Evolutionary conservation across 2,329 filamentous ascomycete genomes (phyloP), one percentile per base, ranked within the genome.

Genomic region (Byssothecium circinans): DNA sequence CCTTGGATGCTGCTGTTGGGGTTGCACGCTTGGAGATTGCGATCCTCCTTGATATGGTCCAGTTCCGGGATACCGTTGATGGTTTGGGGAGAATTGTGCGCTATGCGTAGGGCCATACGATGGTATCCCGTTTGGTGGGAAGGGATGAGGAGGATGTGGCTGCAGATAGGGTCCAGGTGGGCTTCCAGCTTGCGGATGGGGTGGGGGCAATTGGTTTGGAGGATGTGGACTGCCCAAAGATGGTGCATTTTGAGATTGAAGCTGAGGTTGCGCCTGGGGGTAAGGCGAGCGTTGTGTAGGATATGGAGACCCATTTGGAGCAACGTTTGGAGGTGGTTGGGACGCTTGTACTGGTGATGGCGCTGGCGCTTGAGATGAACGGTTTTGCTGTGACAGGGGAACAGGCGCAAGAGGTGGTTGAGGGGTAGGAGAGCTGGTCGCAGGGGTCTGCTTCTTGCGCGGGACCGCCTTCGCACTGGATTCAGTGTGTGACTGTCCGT

Each of bases 211-310:
- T 25, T 56, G 57, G 32, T 58, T 45, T n/a, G 45, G 48, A 11
- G 41, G 30, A 22, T 50, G 61, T 12, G 62, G 59, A 34, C 54
- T 59, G 10, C 57, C 50, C 22, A 68, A 67, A 3, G 57, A 53
- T 17, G 69, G 54, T 30, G 49, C 30, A 35, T 33, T 49, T 27
- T 52, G 61, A 55, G 22, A 59, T 40, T 70, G 69, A 23, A 64
- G 43, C 45, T 67, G 69, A 6, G 65, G 64, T 43, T 42, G 45
- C n/a, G 62, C 68, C 29, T 50, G 62, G 12, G 65, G 54, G 43
- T 72, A 73, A 8, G 72, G 69, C 19, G 73, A 67, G 25, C 69
- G 68, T 47, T 71, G 69, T 25, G 62, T n/a, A n/a, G n/a, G 47
- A 14, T 70, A 62, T n/a, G 69, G 54, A 37, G 65, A 43, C 15